Conservation (phyloP, 805 yeast species). For the Saturnispora sanitii region DNA sequence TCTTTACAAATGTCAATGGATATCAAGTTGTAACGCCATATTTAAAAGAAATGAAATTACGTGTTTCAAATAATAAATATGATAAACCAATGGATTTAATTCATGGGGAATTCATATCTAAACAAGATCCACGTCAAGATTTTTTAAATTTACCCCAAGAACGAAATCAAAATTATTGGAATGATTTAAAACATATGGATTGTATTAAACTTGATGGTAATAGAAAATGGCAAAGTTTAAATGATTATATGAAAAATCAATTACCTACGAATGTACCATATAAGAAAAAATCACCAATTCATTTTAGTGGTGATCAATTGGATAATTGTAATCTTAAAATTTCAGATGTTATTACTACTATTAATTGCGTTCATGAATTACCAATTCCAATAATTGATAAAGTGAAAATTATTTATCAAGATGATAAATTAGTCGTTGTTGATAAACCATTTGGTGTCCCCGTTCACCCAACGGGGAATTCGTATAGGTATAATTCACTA, state of each 20-base stretch:
- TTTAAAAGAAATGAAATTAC: constrained; percentile 2
- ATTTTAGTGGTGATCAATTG: neutral
- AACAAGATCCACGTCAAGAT: neutral
- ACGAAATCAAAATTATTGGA: neutral
- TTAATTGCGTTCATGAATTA: constrained; percentile 38
- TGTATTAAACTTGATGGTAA: neutral
- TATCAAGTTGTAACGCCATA: constrained; percentile 2
- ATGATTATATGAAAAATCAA: neutral
- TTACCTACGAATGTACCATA: neutral
- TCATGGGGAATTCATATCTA: neutral
- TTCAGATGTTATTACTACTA: neutral
- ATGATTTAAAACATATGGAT: neutral
- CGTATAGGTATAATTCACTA: constrained; percentile 33
- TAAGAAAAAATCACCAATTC: neutral
- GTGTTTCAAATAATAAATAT: neutral
- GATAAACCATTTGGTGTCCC: constrained; percentile 46
- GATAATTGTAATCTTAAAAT: constrained; percentile 1
- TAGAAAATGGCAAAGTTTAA: neutral
- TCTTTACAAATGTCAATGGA: neutral
- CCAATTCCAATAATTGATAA: constrained; percentile 20
- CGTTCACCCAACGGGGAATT: constrained; percentile 40
- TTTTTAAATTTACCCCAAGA: neutral
- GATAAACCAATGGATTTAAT: neutral
- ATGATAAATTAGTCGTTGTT: constrained; percentile 32
- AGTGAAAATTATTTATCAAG: constrained; percentile 26